Evolutionary conservation across 192 early-diverging fungal genomes (phyloP), one percentile per base, ranked within the genome.

Genomic region (Backusella macrospora): DNA sequence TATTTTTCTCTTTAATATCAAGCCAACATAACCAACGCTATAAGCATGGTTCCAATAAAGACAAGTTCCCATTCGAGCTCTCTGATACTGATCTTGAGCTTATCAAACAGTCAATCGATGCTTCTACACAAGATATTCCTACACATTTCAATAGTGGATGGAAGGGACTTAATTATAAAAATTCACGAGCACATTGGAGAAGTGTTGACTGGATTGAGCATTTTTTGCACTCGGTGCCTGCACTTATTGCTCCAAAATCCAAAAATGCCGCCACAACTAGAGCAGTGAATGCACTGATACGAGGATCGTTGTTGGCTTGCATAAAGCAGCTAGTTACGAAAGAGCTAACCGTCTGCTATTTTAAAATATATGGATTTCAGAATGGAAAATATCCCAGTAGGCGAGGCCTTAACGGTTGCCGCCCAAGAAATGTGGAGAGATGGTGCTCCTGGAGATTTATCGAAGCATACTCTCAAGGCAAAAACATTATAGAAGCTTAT

Each of bases 391-490:
- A n/a, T n/a, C n/a, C n/a, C n/a, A n/a, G n/a, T n/a, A n/a, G n/a
- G n/a, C n/a, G n/a, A n/a, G n/a, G n/a, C n/a, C n/a, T n/a, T n/a
- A 34, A 89, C 90, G 21, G 4, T 42, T 7, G 40, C 40, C 7
- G 40, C 40, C 40, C 40, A 42, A 42, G n/a, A n/a, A n/a, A n/a
- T n/a, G n/a, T n/a, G n/a, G n/a, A n/a, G n/a, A n/a, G n/a, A n/a
- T n/a, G n/a, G n/a, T n/a, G n/a, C n/a, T n/a, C n/a, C n/a, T n/a
- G n/a, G n/a, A n/a, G n/a, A n/a, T n/a, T n/a, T n/a, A n/a, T n/a
- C n/a, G n/a, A n/a, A n/a, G n/a, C n/a, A n/a, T n/a, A n/a, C n/a
- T n/a, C n/a, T n/a, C n/a, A n/a, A n/a, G n/a, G n/a, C n/a, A n/a
- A n/a, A n/a, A n/a, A n/a, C n/a, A n/a, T n/a, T n/a, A n/a, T n/a